Base-by-base conservation (phyloP, 2,329 filamentous ascomycete genomes). In the Tolypocladium nubicola region DNA sequence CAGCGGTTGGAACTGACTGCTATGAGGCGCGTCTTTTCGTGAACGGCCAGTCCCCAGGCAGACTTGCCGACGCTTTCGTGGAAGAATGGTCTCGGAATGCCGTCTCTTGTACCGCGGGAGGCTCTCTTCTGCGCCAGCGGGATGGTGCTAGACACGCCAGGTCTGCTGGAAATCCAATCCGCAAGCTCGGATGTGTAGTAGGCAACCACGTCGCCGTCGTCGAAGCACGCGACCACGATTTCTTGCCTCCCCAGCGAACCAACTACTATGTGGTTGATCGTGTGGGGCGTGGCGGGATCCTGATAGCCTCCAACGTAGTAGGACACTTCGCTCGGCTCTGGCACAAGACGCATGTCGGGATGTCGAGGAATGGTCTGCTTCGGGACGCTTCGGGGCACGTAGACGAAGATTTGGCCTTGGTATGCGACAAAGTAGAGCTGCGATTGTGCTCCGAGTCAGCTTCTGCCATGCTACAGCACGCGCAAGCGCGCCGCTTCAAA, bases 31-130 rank as follows among this genome's bases (percentile, higher is more conserved):
- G 89, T 90, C 61, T 85, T 76, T 60, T 83, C 80, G 69, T 97
- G 93, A 13, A 96, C 80, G 9, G 90, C 87, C 53, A 96, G 72
- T 0, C 93, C 94, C 94, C 94, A 99, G 2, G 92, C 93, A 59
- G 89, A 93, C 30, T 73, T 75, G 1, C 83, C 82, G 2, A 96
- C 90, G 67, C 88, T 91, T 41, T 88, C 82, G 58, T 84, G 82
- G 58, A 96, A 89, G 66, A 96, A 89, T 0, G 75, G 75, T 56
- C 62, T 65, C 59, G 75, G 62, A 14, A 19, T 21, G 19, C 5
- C 49, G 49, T 68, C 67, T 57, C 66, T 41, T 55, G 45, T 61
- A 39, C 16, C 39, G 35, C 14, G 14, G 21, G 16, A 23, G 19
- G 53, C 19, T n/a, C 41, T 38, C 33, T 19, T 39, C 26, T 56